A percentile compares a stretch with the other conserved stretches of the same genome.
These are phyloP conservation scores for Nematocida sp. DNA, from an alignment of 371 early-diverging fungal genomes.

Conservation along the genomic window DNA sequence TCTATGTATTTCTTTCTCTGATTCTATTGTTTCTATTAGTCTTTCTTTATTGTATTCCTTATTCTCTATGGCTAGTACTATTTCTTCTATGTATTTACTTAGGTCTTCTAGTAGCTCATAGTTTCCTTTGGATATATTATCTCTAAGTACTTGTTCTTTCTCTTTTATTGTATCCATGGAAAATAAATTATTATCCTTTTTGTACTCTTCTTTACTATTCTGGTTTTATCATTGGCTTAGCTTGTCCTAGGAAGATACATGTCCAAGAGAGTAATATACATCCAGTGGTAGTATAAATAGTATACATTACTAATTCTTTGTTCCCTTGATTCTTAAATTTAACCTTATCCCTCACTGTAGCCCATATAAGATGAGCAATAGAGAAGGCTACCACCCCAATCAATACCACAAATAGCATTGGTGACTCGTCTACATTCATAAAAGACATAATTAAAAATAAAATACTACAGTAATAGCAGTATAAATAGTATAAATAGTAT, in stretches of 20 bases:
- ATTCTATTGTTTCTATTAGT: not conserved
- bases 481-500: too few species aligned
- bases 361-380: not conserved
- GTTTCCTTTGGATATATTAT: not conserved
- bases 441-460: constrained; percentile 30
- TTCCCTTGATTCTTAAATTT: constrained; percentile 10
- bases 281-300: not conserved
- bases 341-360: not conserved
- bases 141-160: not conserved
- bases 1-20: constrained; percentile 16
- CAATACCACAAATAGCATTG: constrained; percentile 8
- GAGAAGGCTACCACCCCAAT: not conserved
- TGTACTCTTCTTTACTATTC: not conserved
- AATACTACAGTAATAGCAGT: too few species aligned
- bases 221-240: constrained; percentile 23
- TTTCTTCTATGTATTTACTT: constrained; percentile 17
- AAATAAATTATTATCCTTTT: constrained; percentile 4
- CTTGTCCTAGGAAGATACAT: constrained; percentile 41
- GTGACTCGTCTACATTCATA: constrained; percentile 19
- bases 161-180: constrained; percentile 19
- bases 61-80: constrained; percentile 8
- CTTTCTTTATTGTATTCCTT: not conserved
- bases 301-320: constrained; percentile 1
- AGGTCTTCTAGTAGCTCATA: constrained; percentile 12
- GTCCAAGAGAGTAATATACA: constrained; percentile 38